Evolutionary conservation across 371 early-diverging fungal genomes (phyloP).

Genomic region (Rhizopus stolonifer): DNA sequence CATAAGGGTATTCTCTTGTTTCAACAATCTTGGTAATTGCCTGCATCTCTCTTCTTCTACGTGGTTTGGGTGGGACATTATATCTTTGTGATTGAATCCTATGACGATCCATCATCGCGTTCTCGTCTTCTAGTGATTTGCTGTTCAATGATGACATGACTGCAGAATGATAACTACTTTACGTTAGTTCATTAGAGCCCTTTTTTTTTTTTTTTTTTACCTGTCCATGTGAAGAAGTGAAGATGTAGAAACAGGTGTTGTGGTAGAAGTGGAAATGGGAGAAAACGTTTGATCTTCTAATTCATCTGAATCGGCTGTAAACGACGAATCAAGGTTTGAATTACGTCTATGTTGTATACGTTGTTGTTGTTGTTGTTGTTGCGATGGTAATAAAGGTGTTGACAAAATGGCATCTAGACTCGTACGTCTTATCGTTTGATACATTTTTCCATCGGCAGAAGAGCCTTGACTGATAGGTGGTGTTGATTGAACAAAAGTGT

Average conservation of each 20-base stretch:
- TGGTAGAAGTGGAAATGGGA: slow-evolving; percentile 3
- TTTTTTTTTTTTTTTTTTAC: neutral
- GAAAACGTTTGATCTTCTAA: slow-evolving; percentile 11
- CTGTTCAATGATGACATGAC: slow-evolving; percentile 8
- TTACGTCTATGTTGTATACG: slow-evolving; percentile 18
- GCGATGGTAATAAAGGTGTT: slow-evolving; percentile 20
- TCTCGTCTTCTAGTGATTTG: neutral
- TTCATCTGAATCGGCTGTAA: slow-evolving; percentile 22
- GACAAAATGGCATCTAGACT: slow-evolving; percentile 36
- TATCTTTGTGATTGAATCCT: neutral
- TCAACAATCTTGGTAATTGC: slow-evolving; percentile 60
- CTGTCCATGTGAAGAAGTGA: slow-evolving; percentile 2
- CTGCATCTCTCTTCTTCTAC: slow-evolving; percentile 57
- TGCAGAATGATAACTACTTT: neutral
- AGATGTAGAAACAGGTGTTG: neutral
- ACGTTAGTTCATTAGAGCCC: neutral
- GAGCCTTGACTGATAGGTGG: slow-evolving; percentile 22
- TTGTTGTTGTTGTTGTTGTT: slow-evolving; percentile 13
- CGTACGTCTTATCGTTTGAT: slow-evolving; percentile 26
- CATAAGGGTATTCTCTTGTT: slow-evolving; percentile 50
- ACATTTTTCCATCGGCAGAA: slow-evolving; percentile 19
- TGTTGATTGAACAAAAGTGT: slow-evolving; percentile 21
- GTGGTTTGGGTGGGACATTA: slow-evolving; percentile 21
- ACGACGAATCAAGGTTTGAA: slow-evolving; percentile 23
- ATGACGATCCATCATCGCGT: neutral